Percentiles rank a stretch among this genome's conserved stretches.
Conservation (phyloP, 345 rosid genomes). For the Lumnitzera racemosa region DNA sequence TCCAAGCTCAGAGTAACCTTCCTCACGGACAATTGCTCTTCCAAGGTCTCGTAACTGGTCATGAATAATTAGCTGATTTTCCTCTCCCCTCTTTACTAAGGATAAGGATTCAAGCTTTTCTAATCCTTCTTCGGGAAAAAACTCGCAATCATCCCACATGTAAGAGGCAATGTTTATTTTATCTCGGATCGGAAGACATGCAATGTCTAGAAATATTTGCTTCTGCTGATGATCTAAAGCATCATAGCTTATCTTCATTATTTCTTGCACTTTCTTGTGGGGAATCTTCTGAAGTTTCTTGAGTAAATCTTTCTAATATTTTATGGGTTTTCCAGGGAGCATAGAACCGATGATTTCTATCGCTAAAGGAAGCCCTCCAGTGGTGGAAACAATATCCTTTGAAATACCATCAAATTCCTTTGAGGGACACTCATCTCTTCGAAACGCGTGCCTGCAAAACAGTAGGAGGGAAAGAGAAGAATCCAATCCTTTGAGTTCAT, state of each 20-base stretch:
- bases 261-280: neutral
- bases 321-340: neutral
- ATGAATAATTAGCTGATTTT: neutral
- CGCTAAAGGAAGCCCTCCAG: conserved; percentile 16
- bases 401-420: accelerated
- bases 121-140: neutral
- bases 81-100: neutral
- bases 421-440: neutral
- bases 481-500: neutral
- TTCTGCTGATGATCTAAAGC: neutral
- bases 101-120: neutral
- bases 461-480: neutral
- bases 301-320: neutral
- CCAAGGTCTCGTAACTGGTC: conserved; percentile 2
- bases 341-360: conserved; percentile 5
- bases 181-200: neutral
- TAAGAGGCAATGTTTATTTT: neutral
- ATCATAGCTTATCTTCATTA: conserved; percentile 2
- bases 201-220: conserved; percentile 10
- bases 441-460: conserved; percentile 4
- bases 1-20: neutral
- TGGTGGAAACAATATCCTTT: neutral
- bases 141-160: conserved; percentile 7
- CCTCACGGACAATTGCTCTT: neutral
- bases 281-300: neutral